These are phyloP conservation scores for Leucoagaricus sp. DNA, from an alignment of 1,284 basidiomycete species.

Conservation along the genomic window DNA sequence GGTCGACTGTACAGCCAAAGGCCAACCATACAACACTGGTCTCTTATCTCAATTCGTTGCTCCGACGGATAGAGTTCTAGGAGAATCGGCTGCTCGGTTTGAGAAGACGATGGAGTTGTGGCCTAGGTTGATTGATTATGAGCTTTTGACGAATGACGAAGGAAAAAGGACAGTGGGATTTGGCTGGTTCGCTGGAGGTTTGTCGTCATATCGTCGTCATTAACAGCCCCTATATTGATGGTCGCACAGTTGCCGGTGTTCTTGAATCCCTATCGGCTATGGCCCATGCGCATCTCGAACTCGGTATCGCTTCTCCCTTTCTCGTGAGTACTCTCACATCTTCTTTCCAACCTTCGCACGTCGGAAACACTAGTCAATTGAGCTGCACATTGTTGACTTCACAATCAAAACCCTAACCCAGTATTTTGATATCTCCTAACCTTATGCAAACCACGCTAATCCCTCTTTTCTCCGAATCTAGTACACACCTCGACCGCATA, in stretches of 20 bases:
- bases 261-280: conserved; percentile 80
- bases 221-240: background rate
- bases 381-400: background rate
- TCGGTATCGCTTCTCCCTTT: conserved; percentile 82
- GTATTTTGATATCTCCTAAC: conserved; percentile 11
- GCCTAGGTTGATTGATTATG: conserved; percentile 80
- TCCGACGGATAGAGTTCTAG: conserved; percentile 17
- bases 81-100: conserved; percentile 11
- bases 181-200: conserved; percentile 88
- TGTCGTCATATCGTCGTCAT: conserved; percentile 21
- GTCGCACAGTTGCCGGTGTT: conserved; percentile 70
- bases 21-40: conserved; percentile 82
- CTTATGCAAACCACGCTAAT: background rate
- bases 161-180: conserved; percentile 85
- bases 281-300: conserved; percentile 75
- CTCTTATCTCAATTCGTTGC: conserved; percentile 69
- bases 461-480: conserved; percentile 26
- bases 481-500: conserved; percentile 83
- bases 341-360: background rate
- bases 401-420: conserved; percentile 7
- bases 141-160: conserved; percentile 65
- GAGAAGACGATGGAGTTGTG: conserved; percentile 19
- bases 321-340: conserved; percentile 53
- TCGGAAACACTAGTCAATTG: background rate
- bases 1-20: conserved; percentile 90